phyloP scores from a whole-genome alignment of 495 filamentous ascomycete species.

The Pseudomonodictys pantanalensis region DNA sequence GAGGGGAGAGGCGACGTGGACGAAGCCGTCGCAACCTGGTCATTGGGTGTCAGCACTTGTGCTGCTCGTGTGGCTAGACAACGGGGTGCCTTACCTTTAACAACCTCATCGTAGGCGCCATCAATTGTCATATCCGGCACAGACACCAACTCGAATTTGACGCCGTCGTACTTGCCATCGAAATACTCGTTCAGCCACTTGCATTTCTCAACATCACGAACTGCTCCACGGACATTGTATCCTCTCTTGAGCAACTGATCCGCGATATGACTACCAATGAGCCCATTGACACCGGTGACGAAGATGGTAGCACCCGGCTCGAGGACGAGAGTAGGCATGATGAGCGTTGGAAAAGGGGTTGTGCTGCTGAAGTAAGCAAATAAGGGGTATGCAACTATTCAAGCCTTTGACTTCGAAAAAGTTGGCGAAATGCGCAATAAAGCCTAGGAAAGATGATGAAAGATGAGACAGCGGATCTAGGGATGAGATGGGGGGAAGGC shows the following conservation, averaged over 20 bases:
- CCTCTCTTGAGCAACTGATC: constrained; percentile 39
- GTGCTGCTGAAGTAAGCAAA: constrained; percentile 21
- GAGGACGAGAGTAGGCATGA: constrained; percentile 21
- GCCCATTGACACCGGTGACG: constrained; percentile 44
- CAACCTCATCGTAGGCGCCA: constrained; percentile 22
- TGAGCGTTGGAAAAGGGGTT: background rate
- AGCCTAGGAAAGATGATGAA: background rate
- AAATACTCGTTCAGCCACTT: constrained; percentile 27
- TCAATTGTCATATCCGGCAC: constrained; percentile 26
- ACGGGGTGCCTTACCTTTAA: constrained; percentile 8
- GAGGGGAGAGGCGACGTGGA: constrained; percentile 28
- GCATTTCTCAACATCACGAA: constrained; percentile 33
- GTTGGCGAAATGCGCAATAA: background rate
- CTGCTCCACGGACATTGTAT: constrained; percentile 34
- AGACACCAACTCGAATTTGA: constrained; percentile 17
- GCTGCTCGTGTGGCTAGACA: background rate
- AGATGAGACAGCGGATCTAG: background rate
- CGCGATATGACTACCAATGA: constrained; percentile 40
- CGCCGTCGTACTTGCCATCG: constrained; percentile 5
- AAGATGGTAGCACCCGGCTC: constrained; percentile 28
- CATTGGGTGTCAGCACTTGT: background rate
- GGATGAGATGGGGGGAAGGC: background rate
- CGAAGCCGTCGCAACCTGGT: constrained; percentile 13
- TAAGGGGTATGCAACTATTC: constrained; percentile 8
- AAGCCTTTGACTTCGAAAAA: background rate